Evolutionary conservation across 2,329 filamentous ascomycete genomes (phyloP).

Genomic region (Aspergillus uvarum): DNA sequence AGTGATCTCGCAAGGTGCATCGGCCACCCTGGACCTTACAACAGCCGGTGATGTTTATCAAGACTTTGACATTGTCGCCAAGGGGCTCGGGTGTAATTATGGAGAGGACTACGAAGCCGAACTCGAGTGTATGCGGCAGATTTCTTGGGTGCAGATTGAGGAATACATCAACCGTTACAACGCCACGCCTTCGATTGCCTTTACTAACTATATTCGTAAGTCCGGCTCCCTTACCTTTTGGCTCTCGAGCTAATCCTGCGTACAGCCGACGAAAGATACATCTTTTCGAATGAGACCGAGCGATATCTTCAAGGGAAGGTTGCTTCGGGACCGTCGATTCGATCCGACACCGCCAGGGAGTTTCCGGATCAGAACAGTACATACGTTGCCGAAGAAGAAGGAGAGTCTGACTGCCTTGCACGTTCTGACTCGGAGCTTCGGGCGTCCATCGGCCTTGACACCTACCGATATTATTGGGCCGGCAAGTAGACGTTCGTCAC

Average conservation of each 20-base stretch:
- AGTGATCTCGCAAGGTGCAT: conserved; percentile 24
- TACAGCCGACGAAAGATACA: conserved; percentile 26
- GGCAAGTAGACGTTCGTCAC: conserved; percentile 26
- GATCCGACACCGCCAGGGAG: conserved; percentile 17
- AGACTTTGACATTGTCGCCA: conserved; percentile 33
- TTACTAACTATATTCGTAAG: conserved; percentile 13
- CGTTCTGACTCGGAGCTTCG: conserved; percentile 11
- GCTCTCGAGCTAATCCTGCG: not conserved
- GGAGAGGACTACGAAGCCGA: conserved; percentile 22
- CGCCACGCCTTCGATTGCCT: conserved; percentile 22
- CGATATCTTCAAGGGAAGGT: not conserved
- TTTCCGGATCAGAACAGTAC: conserved; percentile 19
- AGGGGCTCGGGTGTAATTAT: conserved; percentile 27
- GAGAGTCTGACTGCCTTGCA: conserved; percentile 12
- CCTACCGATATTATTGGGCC: conserved; percentile 44
- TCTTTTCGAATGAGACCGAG: conserved; percentile 30
- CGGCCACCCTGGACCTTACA: conserved; percentile 14
- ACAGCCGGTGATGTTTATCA: conserved; percentile 13
- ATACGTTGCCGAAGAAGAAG: conserved; percentile 3
- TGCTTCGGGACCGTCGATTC: conserved; percentile 11
- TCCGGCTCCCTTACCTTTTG: fast-evolving
- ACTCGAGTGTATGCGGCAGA: conserved; percentile 30
- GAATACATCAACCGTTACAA: conserved; percentile 28
- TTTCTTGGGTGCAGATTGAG: conserved; percentile 26
- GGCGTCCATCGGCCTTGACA: conserved; percentile 19